These are phyloP conservation scores for Geosmithia flava DNA, from an alignment of 2,329 filamentous ascomycete species.

Conservation along the genomic window DNA sequence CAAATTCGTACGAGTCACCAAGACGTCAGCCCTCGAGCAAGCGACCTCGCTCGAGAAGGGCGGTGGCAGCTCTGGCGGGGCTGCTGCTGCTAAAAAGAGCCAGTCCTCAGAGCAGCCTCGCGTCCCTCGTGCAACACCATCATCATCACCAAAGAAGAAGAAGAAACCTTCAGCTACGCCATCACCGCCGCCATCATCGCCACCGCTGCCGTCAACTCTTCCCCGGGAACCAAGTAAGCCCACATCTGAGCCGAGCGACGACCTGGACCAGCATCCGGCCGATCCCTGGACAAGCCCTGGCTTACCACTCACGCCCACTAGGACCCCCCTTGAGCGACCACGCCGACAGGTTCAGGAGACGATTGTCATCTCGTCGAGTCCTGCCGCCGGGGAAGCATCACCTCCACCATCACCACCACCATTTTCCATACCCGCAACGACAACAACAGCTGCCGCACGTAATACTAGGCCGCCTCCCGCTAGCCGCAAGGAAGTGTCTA, in stretches of 20 bases:
- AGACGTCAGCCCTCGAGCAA: constrained; percentile 9
- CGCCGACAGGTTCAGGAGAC: constrained; percentile 15
- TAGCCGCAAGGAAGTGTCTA: constrained; percentile 8
- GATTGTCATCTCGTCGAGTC: constrained; percentile 33
- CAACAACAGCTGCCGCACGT: background rate
- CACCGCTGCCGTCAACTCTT: constrained; percentile 12
- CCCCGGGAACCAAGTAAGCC: constrained; percentile 22
- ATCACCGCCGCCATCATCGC: constrained; percentile 4
- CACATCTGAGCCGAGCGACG: constrained; percentile 6
- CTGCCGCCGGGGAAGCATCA: constrained; percentile 15
- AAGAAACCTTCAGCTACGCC: background rate
- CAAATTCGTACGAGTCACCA: constrained; percentile 27
- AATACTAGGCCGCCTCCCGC: constrained; percentile 5
- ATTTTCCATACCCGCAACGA: background rate
- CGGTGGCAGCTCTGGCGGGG: background rate
- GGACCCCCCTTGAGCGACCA: constrained; percentile 12
- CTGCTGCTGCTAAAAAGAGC: background rate
- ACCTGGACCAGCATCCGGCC: constrained; percentile 7
- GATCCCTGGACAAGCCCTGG: constrained; percentile 23
- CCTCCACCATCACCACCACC: constrained; percentile 12
- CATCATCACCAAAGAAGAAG: constrained; percentile 2
- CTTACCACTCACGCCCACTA: constrained; percentile 30
- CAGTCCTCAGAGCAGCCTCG: background rate
- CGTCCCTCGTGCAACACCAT: constrained; percentile 1
- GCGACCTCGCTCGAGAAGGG: constrained; percentile 3